Evolutionary conservation across 2,329 filamentous ascomycete genomes (phyloP), one percentile per base, ranked within the genome.

Genomic region (Grosmannia huntii): DNA sequence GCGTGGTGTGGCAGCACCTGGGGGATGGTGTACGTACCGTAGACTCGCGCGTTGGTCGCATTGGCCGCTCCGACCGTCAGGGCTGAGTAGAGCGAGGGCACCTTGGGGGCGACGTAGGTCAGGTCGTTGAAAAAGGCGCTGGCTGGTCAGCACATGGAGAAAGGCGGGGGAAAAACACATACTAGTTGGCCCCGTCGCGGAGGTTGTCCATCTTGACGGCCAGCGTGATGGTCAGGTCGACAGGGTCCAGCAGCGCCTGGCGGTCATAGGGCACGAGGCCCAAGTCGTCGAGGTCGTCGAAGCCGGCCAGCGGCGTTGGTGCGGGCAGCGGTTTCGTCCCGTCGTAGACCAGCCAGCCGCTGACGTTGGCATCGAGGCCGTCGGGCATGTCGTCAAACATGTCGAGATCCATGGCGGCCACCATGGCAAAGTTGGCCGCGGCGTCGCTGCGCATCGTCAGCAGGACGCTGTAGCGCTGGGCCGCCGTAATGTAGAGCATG

Each of bases 81-180:
- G 1, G 79, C 88, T 0, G 86, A 89, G 74, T 90, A 95, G 0
- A 95, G 76, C 0, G 85, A 85, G 0, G 90, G 90, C 0, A 94
- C 89, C 67, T 88, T 87, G 51, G 87, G 89, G 0, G 72, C 60
- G 6, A 80, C 78, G 68, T 92, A 95, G 27, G 87, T 90, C 61
- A 89, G 80, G 68, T 88, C 84, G 74, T 92, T 92, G 73, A 88
- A 82, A 70, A 85, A 85, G 60, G 82, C 84, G 56, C 76, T 63
- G n/a, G 21, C 1, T 12, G 48, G 57, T 38, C 28, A 36, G 12
- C 12, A n/a, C 5, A 21, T 3, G 19, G 36, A 12, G 12, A 10
- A 12, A 36, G 33, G 12, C 12, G 11, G 12, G 71, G 33, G 9
- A 38, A 2, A 51, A 14, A 51, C 44, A 21, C 44, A 68, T 68